These are phyloP conservation scores for Monilinia fructicola DNA, from an alignment of 2,329 filamentous ascomycete genomes.

Conservation along the genomic window DNA sequence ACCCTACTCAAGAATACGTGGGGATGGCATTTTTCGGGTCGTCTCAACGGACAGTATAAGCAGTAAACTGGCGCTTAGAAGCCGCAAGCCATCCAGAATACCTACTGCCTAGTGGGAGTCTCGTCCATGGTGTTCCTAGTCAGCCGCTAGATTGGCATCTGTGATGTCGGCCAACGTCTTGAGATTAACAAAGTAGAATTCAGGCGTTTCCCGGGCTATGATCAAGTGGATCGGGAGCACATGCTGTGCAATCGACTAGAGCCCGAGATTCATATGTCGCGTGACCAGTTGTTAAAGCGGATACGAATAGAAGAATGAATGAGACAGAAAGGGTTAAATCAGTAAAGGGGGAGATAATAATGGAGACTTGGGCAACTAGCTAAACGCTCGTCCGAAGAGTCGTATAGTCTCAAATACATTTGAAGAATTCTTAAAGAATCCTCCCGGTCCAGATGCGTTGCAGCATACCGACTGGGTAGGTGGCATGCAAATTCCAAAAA, in stretches of 20 bases:
- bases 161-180: not conserved
- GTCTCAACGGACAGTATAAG: not conserved
- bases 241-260: not conserved
- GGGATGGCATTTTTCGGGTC: slow-evolving; percentile 1
- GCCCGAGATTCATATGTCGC: not conserved
- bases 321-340: not conserved
- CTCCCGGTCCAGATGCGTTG: no score
- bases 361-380: not conserved
- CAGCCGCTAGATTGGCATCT: not conserved
- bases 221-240: not conserved
- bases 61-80: not conserved
- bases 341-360: not conserved
- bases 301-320: not conserved
- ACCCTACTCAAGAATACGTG: not conserved
- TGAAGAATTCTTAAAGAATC: no score
- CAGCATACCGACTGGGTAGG: no score
- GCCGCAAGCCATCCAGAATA: not conserved
- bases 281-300: not conserved
- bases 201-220: not conserved
- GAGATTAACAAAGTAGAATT: not conserved
- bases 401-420: no score
- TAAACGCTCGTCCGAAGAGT: not conserved
- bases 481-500: no score
- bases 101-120: not conserved
- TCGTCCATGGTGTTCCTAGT: not conserved